Evolutionary conservation across 768 basidiomycete genomes (phyloP), one percentile per base, ranked within the genome.

Genomic region (Phallus indusiatus): DNA sequence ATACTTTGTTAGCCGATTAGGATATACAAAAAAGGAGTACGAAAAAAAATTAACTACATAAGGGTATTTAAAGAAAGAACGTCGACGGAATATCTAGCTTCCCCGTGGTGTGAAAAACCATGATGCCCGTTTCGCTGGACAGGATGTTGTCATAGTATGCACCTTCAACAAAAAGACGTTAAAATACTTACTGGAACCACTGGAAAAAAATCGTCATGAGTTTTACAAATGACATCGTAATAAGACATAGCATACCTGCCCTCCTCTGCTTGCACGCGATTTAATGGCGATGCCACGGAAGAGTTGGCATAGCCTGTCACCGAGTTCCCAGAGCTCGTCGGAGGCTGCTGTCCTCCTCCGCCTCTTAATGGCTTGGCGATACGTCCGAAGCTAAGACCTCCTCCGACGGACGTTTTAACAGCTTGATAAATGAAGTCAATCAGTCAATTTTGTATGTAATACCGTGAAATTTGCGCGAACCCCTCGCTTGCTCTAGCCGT

Each of bases 341-440:
- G 76, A 35, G 70, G 69, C 6, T 68, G 73, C 14, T 59, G 63
- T 9, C 93, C 93, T 47, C 95, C 94, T 20, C 92, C 93, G 14
- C 95, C 96, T 64, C 95, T 81, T 58, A 99, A 75, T 24, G 96
- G 96, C 74, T 98, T 98, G 35, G 95, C 95, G 63, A 99, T 97
- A 46, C 95, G 83, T 47, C 94, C 94, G 73, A 94, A 93, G 71
- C 78, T 87, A 67, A 95, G 78, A 47, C 85, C 75, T 17, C 82
- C 75, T 17, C 82, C 75, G n/a, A 79, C 73, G 49, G 84, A 79
- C 48, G 82, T 80, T 73, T 90, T 90, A 82, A 90, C 86, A 14
- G 91, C 91, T 86, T 68, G 64, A 68, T 60, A 65, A 53, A 58
- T 63, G 61, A 59, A 37, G 22, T 33, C 37, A 62, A 60, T 55